These are phyloP conservation scores for Lactifluus hygrophoroides DNA, from an alignment of 768 basidiomycete species.

Conservation along the genomic window DNA sequence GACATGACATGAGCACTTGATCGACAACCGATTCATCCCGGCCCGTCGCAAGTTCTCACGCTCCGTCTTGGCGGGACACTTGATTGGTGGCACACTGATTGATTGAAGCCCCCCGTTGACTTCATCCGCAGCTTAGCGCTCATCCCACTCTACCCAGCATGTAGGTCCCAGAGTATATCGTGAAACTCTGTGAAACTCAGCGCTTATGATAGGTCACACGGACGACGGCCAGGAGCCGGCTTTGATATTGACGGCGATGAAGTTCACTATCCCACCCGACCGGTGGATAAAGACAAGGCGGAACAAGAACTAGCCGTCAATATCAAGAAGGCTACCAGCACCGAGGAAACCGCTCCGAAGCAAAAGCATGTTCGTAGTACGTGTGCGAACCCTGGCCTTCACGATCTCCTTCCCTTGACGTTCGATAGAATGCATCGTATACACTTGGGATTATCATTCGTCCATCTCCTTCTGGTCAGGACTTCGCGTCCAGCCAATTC, in stretches of 20 bases:
- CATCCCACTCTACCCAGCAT: constrained; percentile 5
- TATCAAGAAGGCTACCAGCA: constrained; percentile 96
- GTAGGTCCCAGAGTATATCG: background rate
- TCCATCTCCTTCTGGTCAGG: constrained; percentile 98
- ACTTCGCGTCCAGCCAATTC: constrained; percentile 90
- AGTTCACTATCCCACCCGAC: constrained; percentile 90
- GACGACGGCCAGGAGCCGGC: constrained; percentile 26
- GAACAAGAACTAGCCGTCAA: constrained; percentile 89
- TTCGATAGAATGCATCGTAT: constrained; percentile 85
- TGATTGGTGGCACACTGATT: no score
- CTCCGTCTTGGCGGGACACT: background rate
- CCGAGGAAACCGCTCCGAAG: constrained; percentile 95
- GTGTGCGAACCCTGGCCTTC: constrained; percentile 24
- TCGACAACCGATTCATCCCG: background rate
- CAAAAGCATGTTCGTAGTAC: constrained; percentile 98
- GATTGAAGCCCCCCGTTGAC: background rate
- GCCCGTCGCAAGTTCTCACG: background rate
- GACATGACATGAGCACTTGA: background rate
- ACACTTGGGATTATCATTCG: constrained; percentile 98
- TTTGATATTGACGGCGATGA: constrained; percentile 75
- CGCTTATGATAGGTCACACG: constrained; percentile 26
- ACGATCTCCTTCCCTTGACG: constrained; percentile 1
- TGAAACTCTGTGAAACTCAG: background rate
- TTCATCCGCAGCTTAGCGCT: constrained; percentile 6
- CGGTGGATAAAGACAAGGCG: constrained; percentile 97